Percentiles rank a stretch among this genome's conserved stretches.
These are phyloP conservation scores for Mycosphaerella arachidis DNA, from an alignment of 2,329 filamentous ascomycete genomes.

Conservation along the genomic window DNA sequence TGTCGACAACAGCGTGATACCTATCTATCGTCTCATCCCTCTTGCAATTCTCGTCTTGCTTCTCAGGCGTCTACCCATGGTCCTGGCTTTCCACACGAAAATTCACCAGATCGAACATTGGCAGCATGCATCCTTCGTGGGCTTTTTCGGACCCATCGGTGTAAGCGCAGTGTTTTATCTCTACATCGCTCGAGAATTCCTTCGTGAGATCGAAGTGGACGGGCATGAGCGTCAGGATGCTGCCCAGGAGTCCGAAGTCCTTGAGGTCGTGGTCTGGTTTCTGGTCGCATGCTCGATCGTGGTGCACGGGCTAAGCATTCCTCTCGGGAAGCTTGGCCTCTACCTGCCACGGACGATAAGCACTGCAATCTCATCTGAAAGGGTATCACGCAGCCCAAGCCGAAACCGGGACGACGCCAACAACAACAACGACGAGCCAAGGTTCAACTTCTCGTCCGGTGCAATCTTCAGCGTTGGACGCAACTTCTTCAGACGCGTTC, in stretches of 20 bases:
- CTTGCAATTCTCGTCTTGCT: conserved; percentile 73
- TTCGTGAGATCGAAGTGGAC: conserved; percentile 55
- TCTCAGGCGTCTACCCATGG: conserved; percentile 70
- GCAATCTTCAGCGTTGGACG: not conserved
- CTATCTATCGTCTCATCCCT: conserved; percentile 66
- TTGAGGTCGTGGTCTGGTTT: conserved; percentile 79
- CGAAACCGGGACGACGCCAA: not conserved
- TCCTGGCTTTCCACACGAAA: conserved; percentile 65
- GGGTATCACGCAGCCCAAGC: conserved; percentile 25
- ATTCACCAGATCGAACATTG: conserved; percentile 75
- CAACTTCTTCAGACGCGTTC: conserved; percentile 3
- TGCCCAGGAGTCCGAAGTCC: conserved; percentile 58
- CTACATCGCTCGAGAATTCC: conserved; percentile 73
- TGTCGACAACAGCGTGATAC: conserved; percentile 61
- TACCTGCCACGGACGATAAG: conserved; percentile 63
- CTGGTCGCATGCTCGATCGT: conserved; percentile 77
- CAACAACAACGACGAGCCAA: not conserved
- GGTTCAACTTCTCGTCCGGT: not conserved
- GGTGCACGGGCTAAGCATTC: conserved; percentile 78
- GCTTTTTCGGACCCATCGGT: conserved; percentile 90
- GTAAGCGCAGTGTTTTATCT: conserved; percentile 89
- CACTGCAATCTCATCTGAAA: conserved; percentile 43
- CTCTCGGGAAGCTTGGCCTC: conserved; percentile 61
- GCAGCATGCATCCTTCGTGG: conserved; percentile 76
- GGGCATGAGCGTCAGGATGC: conserved; percentile 63